A percentile compares a stretch with the other conserved stretches of the same genome.
Conservation (phyloP, 495 filamentous ascomycete genomes). For the Lophiotrema nucula region DNA sequence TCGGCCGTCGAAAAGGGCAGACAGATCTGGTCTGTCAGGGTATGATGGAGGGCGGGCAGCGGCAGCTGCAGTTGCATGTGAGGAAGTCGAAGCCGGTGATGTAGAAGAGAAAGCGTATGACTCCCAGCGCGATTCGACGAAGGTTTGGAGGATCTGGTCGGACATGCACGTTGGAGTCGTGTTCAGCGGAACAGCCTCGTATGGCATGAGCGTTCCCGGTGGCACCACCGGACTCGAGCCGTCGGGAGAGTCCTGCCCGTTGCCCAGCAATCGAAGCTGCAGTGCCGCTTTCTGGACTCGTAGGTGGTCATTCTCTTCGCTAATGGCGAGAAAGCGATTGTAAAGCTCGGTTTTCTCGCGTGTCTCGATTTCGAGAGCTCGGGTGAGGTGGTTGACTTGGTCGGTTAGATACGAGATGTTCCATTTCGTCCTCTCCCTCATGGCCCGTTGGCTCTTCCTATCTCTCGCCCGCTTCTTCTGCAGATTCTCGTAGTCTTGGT, state of each 20-base stretch:
- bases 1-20: constrained; percentile 13
- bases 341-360: constrained; percentile 17
- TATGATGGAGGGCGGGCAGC: neutral
- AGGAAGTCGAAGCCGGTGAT: too few relatives aligned
- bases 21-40: constrained; percentile 13
- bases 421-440: constrained; percentile 20
- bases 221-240: neutral
- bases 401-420: constrained; percentile 13
- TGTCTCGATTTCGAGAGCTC: constrained; percentile 4
- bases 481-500: constrained; percentile 12
- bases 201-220: neutral
- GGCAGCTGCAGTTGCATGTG: too few relatives aligned
- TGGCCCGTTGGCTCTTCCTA: constrained; percentile 13
- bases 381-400: constrained; percentile 16
- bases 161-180: constrained; percentile 12
- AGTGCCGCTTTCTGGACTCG: constrained; percentile 21
- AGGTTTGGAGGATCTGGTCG: constrained; percentile 22
- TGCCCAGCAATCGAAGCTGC: constrained; percentile 14
- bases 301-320: constrained; percentile 19
- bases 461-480: constrained; percentile 11
- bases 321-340: constrained; percentile 16
- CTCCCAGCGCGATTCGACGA: constrained; percentile 15
- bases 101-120: constrained; percentile 1
- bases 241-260: constrained; percentile 4
- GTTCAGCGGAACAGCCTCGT: constrained; percentile 17